Evolutionary conservation across 805 yeast species (phyloP).

Genomic region (Candida broadrunensis): DNA sequence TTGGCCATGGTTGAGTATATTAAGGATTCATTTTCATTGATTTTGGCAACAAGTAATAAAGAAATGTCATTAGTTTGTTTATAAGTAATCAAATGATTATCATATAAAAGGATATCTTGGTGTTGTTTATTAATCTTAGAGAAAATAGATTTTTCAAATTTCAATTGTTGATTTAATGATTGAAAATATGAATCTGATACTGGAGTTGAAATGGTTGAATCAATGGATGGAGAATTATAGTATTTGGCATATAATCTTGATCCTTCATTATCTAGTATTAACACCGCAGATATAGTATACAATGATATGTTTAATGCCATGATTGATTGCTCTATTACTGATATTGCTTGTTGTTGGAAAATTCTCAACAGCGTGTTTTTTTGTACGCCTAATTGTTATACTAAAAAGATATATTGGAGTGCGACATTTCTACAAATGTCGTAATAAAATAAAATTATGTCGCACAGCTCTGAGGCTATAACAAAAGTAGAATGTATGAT

Average conservation of each 20-base stretch:
- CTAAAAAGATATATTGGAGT: too few relatives aligned
- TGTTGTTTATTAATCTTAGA: conserved; percentile 76
- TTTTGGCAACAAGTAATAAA: conserved; percentile 66
- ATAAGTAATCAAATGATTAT: conserved; percentile 78
- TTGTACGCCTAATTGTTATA: too few relatives aligned
- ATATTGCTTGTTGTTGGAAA: too few relatives aligned
- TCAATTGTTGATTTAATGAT: conserved; percentile 59
- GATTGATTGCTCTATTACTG: too few relatives aligned
- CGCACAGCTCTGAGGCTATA: too few relatives aligned
- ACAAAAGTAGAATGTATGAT: too few relatives aligned
- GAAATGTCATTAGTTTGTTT: conserved; percentile 78
- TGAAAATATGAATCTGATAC: conserved; percentile 28
- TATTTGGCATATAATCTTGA: conserved; percentile 81
- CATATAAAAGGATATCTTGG: conserved; percentile 77
- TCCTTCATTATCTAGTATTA: conserved; percentile 81
- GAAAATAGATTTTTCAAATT: conserved; percentile 73
- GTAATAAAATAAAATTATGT: too few relatives aligned
- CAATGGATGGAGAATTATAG: conserved; percentile 62
- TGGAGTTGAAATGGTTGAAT: conserved; percentile 5
- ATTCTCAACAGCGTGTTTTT: too few relatives aligned
- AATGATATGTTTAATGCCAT: conserved; percentile 58
- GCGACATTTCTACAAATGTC: too few relatives aligned
- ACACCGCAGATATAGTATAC: conserved; percentile 76
- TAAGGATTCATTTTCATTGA: conserved; percentile 83
- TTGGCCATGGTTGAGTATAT: conserved; percentile 74